Evolutionary conservation across 163 green algal species (phyloP), one percentile per base, ranked within the genome.

Genomic region (Scenedesmus sp.): DNA sequence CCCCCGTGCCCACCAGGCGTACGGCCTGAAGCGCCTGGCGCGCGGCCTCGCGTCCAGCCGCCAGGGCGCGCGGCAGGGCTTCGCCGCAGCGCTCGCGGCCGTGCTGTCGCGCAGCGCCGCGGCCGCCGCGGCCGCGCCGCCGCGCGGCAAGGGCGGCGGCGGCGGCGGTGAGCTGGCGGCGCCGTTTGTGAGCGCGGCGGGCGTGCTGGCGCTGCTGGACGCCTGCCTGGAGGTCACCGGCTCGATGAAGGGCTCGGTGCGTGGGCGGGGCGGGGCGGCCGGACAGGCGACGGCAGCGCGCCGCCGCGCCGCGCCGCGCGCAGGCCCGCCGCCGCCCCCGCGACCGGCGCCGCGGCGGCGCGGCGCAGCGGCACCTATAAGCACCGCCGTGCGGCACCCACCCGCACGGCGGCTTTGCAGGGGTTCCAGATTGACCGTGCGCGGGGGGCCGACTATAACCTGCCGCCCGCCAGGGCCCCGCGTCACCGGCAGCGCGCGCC

Each of bases 1-100:
- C n/a, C n/a, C n/a, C n/a, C n/a, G n/a, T n/a, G 5, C 2, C 24
- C 1, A 24, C 9, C 85, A 93, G 88, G 80, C 84, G 1, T 98
- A 98, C 66, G 78, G 83, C 0, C 65, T 97, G 44, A 88, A 91
- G 72, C 89, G 94, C 7, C 83, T 98, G 45, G 83, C 86, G 24
- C 75, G 90, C 14, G 94, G 94, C 11, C 84, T 98, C 28, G 84
- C 60, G 0, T 96, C 91, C 11, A 84, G 88, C 33, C 82, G 91
- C 2, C 66, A 89, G 24, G 93, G 86, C 31, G 93, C 94, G 0
- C 83, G 94, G 7, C 93, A 97, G 77, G 94, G 94, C 56, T 97
- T 94, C 87, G 87, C 92, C 4, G 84, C 95, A 31, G 91, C 92
- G 10, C 83, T 97, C 20, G 81, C 88, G 15, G 60, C 71, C n/a